Conservation (phyloP, 2,329 filamentous ascomycete genomes). For the Grosmannia huntii region DNA sequence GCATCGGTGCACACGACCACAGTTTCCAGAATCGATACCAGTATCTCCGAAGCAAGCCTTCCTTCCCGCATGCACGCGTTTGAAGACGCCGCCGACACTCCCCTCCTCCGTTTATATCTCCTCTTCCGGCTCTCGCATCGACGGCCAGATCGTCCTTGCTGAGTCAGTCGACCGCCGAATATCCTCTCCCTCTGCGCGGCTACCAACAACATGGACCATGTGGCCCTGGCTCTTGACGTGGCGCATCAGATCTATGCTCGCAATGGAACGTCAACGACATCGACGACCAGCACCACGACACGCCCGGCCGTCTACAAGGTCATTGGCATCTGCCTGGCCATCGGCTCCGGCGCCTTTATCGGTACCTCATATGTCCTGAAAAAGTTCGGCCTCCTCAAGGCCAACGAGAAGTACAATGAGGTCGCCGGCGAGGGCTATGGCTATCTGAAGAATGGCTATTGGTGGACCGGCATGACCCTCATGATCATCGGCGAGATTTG, state of each 20-base stretch:
- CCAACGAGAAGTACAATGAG: slow-evolving; percentile 94
- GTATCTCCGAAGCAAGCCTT: neutral
- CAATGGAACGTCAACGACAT: slow-evolving; percentile 17
- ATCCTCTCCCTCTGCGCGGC: neutral
- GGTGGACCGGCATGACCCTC: slow-evolving; percentile 91
- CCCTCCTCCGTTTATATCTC: neutral
- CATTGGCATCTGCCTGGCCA: slow-evolving; percentile 73
- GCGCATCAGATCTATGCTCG: slow-evolving; percentile 31
- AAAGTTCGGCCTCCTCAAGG: slow-evolving; percentile 79
- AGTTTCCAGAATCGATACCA: neutral
- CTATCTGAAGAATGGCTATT: slow-evolving; percentile 87
- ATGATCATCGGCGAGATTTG: slow-evolving; percentile 96
- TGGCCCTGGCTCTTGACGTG: slow-evolving; percentile 16
- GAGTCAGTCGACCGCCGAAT: neutral
- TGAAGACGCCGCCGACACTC: neutral
- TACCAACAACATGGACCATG: slow-evolving; percentile 15
- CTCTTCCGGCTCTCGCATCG: neutral
- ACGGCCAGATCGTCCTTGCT: neutral
- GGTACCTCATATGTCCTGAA: slow-evolving; percentile 92
- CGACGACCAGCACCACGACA: slow-evolving; percentile 4
- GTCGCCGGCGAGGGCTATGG: slow-evolving; percentile 93
- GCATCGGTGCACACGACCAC: neutral
- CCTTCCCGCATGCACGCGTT: neutral
- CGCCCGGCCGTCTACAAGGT: slow-evolving; percentile 58
- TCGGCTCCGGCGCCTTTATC: slow-evolving; percentile 84